Conservation (phyloP, 2,329 filamentous ascomycete genomes). For the Fusarium sp. region DNA sequence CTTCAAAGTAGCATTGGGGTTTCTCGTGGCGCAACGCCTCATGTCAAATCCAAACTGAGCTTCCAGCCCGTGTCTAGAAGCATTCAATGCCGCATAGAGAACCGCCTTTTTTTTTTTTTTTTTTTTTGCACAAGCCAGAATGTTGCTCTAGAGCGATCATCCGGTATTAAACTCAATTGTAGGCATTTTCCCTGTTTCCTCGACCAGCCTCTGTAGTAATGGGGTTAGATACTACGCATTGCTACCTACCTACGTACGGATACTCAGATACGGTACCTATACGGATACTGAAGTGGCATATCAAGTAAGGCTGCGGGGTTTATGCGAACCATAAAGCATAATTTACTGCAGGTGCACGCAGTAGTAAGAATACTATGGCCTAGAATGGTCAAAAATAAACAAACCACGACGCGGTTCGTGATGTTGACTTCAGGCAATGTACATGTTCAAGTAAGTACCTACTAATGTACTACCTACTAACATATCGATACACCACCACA, state of each 20-base stretch:
- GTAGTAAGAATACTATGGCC: constrained; percentile 1
- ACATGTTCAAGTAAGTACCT: not conserved
- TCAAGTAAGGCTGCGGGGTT: constrained; percentile 20
- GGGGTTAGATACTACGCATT: constrained; percentile 7
- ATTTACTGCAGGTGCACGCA: constrained; percentile 21
- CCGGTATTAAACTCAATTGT: constrained; percentile 7
- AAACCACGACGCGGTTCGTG: constrained; percentile 18
- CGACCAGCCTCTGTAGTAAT: constrained; percentile 14
- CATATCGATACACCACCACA: not conserved
- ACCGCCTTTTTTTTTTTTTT: not conserved
- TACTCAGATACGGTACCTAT: not conserved
- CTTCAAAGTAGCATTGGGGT: constrained; percentile 20
- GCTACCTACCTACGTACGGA: not conserved
- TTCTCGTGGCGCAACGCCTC: constrained; percentile 15
- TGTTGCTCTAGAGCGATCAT: not conserved
- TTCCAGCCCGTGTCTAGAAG: constrained; percentile 33
- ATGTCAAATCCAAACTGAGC: constrained; percentile 24
- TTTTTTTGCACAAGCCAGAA: constrained; percentile 2
- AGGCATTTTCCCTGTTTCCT: constrained; percentile 18
- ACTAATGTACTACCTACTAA: no score
- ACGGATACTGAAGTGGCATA: constrained; percentile 5
- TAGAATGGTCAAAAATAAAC: constrained; percentile 20
- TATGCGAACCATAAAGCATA: constrained; percentile 23
- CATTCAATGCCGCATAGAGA: constrained; percentile 8
- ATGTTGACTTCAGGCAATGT: constrained; percentile 26